Percentiles rank a stretch among this genome's conserved stretches.
phyloP scores from a whole-genome alignment of 768 basidiomycete genomes.

The Megacollybia marginata region DNA sequence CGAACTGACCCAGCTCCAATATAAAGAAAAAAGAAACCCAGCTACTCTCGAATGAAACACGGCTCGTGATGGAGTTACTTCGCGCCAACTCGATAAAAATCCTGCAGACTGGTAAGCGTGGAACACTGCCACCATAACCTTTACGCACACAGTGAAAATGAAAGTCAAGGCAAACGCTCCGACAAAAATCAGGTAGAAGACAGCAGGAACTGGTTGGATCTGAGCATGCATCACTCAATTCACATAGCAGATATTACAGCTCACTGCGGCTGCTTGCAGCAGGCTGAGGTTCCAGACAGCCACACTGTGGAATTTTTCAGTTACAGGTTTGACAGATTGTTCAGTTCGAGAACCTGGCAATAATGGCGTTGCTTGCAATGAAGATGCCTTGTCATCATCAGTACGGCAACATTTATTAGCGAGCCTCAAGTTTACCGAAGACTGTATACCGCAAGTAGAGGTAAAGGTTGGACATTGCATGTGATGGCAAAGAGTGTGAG shows the following conservation, averaged over 20 bases:
- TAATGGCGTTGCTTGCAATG: conserved; percentile 57
- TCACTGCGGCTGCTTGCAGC: conserved; percentile 23
- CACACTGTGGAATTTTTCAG: conserved; percentile 26
- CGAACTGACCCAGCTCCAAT: conserved; percentile 49
- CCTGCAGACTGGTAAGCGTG: conserved; percentile 18
- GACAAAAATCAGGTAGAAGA: conserved; percentile 52
- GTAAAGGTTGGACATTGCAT: conserved; percentile 38
- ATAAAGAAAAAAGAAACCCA: conserved; percentile 56
- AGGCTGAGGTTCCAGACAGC: conserved; percentile 66
- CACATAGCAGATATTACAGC: conserved; percentile 27
- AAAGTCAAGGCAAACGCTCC: conserved; percentile 51
- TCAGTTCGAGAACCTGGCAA: conserved; percentile 20
- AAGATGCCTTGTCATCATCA: conserved; percentile 37
- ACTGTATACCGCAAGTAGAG: conserved; percentile 49
- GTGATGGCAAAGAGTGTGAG: conserved; percentile 29
- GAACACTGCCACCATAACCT: not conserved
- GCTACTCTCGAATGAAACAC: conserved; percentile 65
- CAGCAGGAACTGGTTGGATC: conserved; percentile 34
- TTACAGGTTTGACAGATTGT: too few relatives aligned
- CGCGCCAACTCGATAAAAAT: conserved; percentile 53
- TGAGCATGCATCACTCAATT: conserved; percentile 1
- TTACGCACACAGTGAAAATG: conserved; percentile 51
- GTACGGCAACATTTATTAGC: not conserved
- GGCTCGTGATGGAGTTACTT: conserved; percentile 41
- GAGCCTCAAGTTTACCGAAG: conserved; percentile 36